These are phyloP conservation scores for Tardiomyces digboiensis DNA, from an alignment of 1,139 yeast genomes.

Conservation along the genomic window DNA sequence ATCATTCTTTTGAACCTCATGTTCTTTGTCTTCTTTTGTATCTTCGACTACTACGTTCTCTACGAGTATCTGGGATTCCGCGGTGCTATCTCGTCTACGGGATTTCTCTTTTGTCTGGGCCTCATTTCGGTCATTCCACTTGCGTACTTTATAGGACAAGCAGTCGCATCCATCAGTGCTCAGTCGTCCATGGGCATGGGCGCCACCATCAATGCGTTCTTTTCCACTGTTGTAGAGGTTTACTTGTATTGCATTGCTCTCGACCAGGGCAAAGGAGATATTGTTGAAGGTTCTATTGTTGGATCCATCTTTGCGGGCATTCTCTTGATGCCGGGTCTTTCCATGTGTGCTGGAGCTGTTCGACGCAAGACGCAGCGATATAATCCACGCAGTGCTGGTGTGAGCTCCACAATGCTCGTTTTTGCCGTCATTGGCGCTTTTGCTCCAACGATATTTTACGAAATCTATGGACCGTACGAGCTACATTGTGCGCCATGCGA, in stretches of 20 bases:
- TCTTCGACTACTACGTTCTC: conserved; percentile 63
- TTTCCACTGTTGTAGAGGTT: conserved; percentile 92
- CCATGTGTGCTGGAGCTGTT: conserved; percentile 96
- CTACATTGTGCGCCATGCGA: not conserved
- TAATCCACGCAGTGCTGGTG: conserved; percentile 96
- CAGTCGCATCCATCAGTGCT: conserved; percentile 96
- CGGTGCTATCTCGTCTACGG: conserved; percentile 46
- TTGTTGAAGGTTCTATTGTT: conserved; percentile 96
- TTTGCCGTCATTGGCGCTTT: conserved; percentile 89
- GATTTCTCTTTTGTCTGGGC: conserved; percentile 53
- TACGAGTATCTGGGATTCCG: conserved; percentile 42
- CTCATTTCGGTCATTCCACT: conserved; percentile 81
- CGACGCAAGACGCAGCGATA: conserved; percentile 88
- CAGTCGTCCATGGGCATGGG: conserved; percentile 99
- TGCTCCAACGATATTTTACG: conserved; percentile 87
- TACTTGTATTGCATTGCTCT: conserved; percentile 89
- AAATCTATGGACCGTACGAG: conserved; percentile 57
- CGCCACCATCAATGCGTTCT: conserved; percentile 96
- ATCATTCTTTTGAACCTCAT: conserved; percentile 82
- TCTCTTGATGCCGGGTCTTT: conserved; percentile 78
- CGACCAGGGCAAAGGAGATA: conserved; percentile 70
- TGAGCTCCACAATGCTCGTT: conserved; percentile 88
- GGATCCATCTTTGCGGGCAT: conserved; percentile 95
- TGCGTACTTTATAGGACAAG: conserved; percentile 97
- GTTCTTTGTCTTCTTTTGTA: conserved; percentile 72